Base-by-base conservation (phyloP, 352 stramenopile species). In the Sclerospora graminicola region DNA sequence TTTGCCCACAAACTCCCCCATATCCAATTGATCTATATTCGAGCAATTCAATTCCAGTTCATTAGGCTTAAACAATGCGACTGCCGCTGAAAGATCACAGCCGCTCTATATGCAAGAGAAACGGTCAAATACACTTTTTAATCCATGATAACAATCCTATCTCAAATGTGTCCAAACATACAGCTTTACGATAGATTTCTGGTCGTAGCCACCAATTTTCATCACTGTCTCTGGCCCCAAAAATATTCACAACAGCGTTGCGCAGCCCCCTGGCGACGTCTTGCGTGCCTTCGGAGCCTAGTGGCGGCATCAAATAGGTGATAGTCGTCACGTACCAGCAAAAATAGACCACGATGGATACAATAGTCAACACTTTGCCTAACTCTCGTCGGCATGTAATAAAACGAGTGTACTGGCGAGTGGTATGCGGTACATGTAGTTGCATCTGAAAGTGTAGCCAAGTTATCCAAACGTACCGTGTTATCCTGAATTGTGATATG, bases 31-130 rank as follows among this genome's bases (percentile, higher is more conserved):
- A 11, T 71, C 46, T 11, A 88, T 78, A 48, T 88, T 88, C 20
- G 21, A 61, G 35, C 76, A 88, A 29, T 84, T 82, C 34, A 88
- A 71, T 42, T 81, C 64, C 14, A 88, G 41, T 23, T 82, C 38
- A 8, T 69, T 54, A 0, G 76, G 76, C 14, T 77, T 64, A 32
- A 88, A 83, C 33, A 68, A 35, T 14, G 46, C 35, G 27, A 89
- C 70, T 1, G 66, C 67, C 9, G 55, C 54, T 1, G 70, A 82
- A 35, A 89, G 84, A 32, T 86, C 73, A 30, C 76, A 89, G 1
- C 76, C 73, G 16, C 31, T 66, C 66, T 86, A 41, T 29, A 18
- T 26, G 21, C 21, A 26, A 6, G 21, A 3, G 21, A 26, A 26
- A 18, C 4, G 14, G 32, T 8, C 11, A 39, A n/a, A 15, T n/a